A percentile compares a stretch with the other conserved stretches of the same genome.
Evolutionary conservation across 768 basidiomycete genomes (phyloP).

Genomic region (Mycena vulgaris): DNA sequence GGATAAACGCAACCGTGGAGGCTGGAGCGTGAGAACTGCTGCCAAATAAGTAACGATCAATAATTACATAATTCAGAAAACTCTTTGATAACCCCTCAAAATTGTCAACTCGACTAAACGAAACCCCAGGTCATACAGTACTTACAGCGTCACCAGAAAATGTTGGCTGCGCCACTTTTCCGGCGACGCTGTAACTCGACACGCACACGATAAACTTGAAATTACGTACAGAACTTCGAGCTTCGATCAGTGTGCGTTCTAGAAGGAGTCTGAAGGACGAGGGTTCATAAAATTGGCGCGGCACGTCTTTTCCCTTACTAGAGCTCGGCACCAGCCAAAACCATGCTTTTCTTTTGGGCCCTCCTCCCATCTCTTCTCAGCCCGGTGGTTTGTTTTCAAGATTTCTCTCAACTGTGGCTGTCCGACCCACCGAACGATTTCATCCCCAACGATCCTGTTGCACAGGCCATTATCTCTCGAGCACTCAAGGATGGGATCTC

Average conservation of each 20-base stretch:
- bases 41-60: too few relatives aligned
- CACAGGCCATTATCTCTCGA: slow-evolving; percentile 12
- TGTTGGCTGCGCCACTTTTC: too few relatives aligned
- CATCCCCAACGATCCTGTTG: slow-evolving; percentile 25
- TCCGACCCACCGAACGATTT: neutral
- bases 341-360: neutral
- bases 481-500: slow-evolving; percentile 28
- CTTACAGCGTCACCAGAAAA: too few relatives aligned
- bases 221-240: too few relatives aligned
- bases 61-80: too few relatives aligned
- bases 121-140: too few relatives aligned
- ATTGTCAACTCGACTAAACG: too few relatives aligned
- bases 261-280: neutral
- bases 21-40: neutral
- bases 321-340: neutral
- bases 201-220: too few relatives aligned
- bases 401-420: neutral
- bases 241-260: too few relatives aligned
- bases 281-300: neutral
- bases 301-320: neutral
- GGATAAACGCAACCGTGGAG: too few relatives aligned
- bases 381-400: neutral
- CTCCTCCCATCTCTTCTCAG: neutral
- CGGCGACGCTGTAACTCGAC: too few relatives aligned
- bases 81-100: too few relatives aligned